phyloP scores from a whole-genome alignment of 371 early-diverging fungal species.

The Mortierella sp. region DNA sequence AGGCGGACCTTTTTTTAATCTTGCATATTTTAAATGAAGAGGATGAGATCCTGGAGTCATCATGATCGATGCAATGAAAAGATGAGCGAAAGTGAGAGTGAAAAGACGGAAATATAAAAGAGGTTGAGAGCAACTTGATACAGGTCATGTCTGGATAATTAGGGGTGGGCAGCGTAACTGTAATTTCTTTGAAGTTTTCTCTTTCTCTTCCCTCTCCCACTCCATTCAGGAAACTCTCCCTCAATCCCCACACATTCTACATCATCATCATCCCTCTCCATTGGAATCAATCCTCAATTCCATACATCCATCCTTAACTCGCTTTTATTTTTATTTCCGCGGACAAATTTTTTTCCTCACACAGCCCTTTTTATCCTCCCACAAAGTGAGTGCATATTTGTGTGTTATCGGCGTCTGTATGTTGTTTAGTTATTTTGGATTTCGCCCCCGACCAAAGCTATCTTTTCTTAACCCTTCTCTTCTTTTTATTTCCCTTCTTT shows the following conservation, averaged over 20 bases:
- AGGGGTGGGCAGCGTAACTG: no score
- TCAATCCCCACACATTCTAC: neutral
- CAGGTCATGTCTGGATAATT: no score
- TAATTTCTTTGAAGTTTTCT: conserved; percentile 3
- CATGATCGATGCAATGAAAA: no score
- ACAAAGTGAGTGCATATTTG: neutral
- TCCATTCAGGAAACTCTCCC: neutral
- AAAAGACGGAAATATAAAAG: no score
- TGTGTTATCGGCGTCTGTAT: neutral
- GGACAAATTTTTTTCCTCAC: neutral
- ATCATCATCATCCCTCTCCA: neutral
- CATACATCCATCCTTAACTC: no score
- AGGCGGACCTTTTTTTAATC: no score
- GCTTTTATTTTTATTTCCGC: neutral
- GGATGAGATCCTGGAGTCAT: no score
- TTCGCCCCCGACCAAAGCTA: neutral
- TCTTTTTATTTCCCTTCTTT: neutral
- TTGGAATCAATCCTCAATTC: no score
- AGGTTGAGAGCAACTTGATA: no score
- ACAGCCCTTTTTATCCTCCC: neutral
- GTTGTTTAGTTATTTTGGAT: neutral
- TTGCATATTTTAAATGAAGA: no score
- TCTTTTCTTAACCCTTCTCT: neutral
- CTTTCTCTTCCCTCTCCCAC: conserved; percentile 11
- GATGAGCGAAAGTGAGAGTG: no score